These are phyloP conservation scores for Tuber magnatum DNA, from an alignment of 495 filamentous ascomycete species.

Conservation along the genomic window DNA sequence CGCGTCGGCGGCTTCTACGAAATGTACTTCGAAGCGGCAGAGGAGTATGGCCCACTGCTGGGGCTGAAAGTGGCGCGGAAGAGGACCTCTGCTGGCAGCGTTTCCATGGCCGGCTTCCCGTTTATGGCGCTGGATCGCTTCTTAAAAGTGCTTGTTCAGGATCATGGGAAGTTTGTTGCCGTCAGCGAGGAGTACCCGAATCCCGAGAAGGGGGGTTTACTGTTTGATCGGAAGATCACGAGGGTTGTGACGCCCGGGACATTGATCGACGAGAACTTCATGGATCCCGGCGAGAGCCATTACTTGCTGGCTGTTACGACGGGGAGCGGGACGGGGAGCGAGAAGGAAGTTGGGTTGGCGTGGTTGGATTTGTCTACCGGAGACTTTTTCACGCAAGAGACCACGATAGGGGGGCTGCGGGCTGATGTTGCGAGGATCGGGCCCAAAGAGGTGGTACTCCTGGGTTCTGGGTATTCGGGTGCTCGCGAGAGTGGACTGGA, in stretches of 20 bases:
- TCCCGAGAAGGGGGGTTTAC: slow-evolving; percentile 63
- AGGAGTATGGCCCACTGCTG: slow-evolving; percentile 74
- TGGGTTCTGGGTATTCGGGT: not conserved
- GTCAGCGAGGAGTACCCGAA: slow-evolving; percentile 83
- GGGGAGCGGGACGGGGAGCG: slow-evolving; percentile 8
- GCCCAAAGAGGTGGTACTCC: slow-evolving; percentile 74
- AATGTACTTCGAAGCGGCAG: slow-evolving; percentile 90
- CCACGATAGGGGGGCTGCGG: slow-evolving; percentile 61
- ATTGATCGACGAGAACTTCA: slow-evolving; percentile 92
- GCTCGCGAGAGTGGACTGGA: slow-evolving; percentile 46
- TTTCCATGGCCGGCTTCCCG: slow-evolving; percentile 68
- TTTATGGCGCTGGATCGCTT: slow-evolving; percentile 85
- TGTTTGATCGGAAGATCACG: slow-evolving; percentile 75
- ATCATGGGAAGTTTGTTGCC: slow-evolving; percentile 81
- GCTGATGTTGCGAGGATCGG: slow-evolving; percentile 74
- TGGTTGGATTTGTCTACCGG: slow-evolving; percentile 96
- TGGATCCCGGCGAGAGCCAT: slow-evolving; percentile 86
- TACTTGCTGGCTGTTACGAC: slow-evolving; percentile 59
- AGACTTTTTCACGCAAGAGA: slow-evolving; percentile 80
- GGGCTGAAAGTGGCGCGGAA: slow-evolving; percentile 82
- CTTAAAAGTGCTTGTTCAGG: slow-evolving; percentile 85
- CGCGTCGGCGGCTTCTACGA: slow-evolving; percentile 94
- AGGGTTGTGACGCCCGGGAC: slow-evolving; percentile 91
- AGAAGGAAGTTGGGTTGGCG: slow-evolving; percentile 60
- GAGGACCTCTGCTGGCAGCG: slow-evolving; percentile 48